These are phyloP conservation scores for Barnettozyma sucrosica DNA, from an alignment of 805 yeast species.

Conservation along the genomic window DNA sequence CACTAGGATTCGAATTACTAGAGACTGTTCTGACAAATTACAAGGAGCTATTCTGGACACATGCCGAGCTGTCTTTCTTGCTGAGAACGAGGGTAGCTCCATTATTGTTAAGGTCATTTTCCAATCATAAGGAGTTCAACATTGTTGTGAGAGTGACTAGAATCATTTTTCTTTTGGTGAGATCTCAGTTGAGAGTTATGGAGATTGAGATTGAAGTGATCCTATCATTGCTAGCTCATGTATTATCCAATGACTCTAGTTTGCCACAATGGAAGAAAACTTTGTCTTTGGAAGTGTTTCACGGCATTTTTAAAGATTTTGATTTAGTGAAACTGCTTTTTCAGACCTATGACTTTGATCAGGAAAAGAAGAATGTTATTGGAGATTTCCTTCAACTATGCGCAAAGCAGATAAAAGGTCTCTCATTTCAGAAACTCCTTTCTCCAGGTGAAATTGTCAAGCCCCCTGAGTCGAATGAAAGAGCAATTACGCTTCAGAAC, in stretches of 20 bases:
- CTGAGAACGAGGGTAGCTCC: slow-evolving; percentile 72
- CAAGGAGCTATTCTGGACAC: slow-evolving; percentile 44
- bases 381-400: slow-evolving; percentile 46
- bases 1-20: slow-evolving; percentile 73
- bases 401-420: slow-evolving; percentile 29
- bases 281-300: slow-evolving; percentile 67
- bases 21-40: slow-evolving; percentile 75
- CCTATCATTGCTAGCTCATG: slow-evolving; percentile 66
- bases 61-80: slow-evolving; percentile 59
- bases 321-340: slow-evolving; percentile 46
- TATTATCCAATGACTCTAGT: slow-evolving; percentile 51
- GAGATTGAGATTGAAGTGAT: slow-evolving; percentile 80
- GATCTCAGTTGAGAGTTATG: slow-evolving; percentile 48
- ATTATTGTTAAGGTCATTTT: slow-evolving; percentile 58
- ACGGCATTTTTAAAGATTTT: slow-evolving; percentile 53
- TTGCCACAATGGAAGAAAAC: slow-evolving; percentile 68
- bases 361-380: slow-evolving; percentile 55
- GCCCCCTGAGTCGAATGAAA: slow-evolving; percentile 15
- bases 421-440: slow-evolving; percentile 28
- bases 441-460: slow-evolving; percentile 29
- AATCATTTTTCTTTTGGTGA: slow-evolving; percentile 55
- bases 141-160: slow-evolving; percentile 72
- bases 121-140: slow-evolving; percentile 56
- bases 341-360: slow-evolving; percentile 62
- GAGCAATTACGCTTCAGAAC: slow-evolving; percentile 35